phyloP scores from a whole-genome alignment of 805 yeast species.

The Ogataea pini region DNA sequence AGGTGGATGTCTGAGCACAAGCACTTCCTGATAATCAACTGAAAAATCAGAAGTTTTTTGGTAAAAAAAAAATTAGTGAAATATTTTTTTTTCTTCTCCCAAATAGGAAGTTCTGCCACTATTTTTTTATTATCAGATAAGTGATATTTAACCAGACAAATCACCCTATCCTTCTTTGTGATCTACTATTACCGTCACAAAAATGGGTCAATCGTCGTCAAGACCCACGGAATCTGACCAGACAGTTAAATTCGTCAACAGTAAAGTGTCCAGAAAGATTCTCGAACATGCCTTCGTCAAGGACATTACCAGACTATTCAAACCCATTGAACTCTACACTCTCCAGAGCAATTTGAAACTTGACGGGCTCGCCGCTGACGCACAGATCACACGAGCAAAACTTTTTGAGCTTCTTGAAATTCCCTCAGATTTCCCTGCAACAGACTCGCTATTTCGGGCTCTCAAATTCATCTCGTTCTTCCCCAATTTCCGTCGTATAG shows the following conservation, averaged over 20 bases:
- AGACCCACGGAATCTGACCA: conserved; percentile 7
- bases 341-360: conserved; percentile 26
- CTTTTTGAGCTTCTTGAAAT: conserved; percentile 36
- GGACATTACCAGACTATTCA: conserved; percentile 21
- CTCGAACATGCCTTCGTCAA: conserved; percentile 22
- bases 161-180: too few species aligned
- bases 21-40: too few species aligned
- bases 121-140: conserved; percentile 1
- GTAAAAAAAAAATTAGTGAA: neutral
- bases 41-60: too few species aligned
- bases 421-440: conserved; percentile 36
- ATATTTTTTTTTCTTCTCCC: conserved; percentile 1
- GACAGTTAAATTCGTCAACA: conserved; percentile 11
- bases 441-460: conserved; percentile 41
- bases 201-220: conserved; percentile 29
- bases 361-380: conserved; percentile 25
- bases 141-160: too few species aligned
- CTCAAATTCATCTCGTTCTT: conserved; percentile 39
- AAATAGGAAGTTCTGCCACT: conserved; percentile 1
- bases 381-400: conserved; percentile 29
- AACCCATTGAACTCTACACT: conserved; percentile 27
- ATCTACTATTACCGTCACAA: neutral
- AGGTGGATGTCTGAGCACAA: too few species aligned
- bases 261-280: conserved; percentile 17
- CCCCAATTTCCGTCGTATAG: conserved; percentile 21